phyloP scores from a whole-genome alignment of 2,329 filamentous ascomycete genomes.

The Hymenoscyphus scutula region DNA sequence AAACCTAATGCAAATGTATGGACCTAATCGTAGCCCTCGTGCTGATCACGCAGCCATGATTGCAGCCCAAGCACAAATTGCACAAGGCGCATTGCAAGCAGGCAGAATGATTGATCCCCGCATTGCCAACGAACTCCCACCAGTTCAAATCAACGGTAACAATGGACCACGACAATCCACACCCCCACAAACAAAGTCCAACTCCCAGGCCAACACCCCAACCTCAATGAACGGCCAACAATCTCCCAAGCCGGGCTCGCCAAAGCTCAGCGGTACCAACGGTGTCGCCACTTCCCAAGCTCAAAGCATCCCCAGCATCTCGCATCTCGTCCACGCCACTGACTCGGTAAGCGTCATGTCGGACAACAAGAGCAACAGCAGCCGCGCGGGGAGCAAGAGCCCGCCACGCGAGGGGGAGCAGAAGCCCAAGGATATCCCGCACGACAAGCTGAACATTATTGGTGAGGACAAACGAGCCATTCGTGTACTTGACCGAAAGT shows the following conservation, averaged over 20 bases:
- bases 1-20: constrained; percentile 29
- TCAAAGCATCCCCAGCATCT: constrained; percentile 36
- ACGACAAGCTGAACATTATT: constrained; percentile 48
- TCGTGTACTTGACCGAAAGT: constrained; percentile 62
- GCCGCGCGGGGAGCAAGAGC: constrained; percentile 30
- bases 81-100: constrained; percentile 31
- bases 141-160: constrained; percentile 20
- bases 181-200: constrained; percentile 25
- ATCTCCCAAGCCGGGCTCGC: constrained; percentile 23
- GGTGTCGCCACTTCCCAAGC: constrained; percentile 26
- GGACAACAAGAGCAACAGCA: constrained; percentile 34
- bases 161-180: constrained; percentile 20
- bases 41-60: constrained; percentile 40
- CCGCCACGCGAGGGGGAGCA: constrained; percentile 16
- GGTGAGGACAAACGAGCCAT: constrained; percentile 66
- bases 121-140: constrained; percentile 16
- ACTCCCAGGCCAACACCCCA: constrained; percentile 26
- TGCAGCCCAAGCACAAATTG: constrained; percentile 34
- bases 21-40: constrained; percentile 39
- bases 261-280: constrained; percentile 19
- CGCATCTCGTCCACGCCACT: constrained; percentile 32
- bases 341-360: constrained; percentile 32
- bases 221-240: constrained; percentile 16
- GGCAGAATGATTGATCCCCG: constrained; percentile 32
- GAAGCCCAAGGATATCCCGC: constrained; percentile 54